Percentiles rank a stretch among this genome's conserved stretches.
Evolutionary conservation across 441 rosid species (phyloP).

Genomic region (Omphalea diandra): DNA sequence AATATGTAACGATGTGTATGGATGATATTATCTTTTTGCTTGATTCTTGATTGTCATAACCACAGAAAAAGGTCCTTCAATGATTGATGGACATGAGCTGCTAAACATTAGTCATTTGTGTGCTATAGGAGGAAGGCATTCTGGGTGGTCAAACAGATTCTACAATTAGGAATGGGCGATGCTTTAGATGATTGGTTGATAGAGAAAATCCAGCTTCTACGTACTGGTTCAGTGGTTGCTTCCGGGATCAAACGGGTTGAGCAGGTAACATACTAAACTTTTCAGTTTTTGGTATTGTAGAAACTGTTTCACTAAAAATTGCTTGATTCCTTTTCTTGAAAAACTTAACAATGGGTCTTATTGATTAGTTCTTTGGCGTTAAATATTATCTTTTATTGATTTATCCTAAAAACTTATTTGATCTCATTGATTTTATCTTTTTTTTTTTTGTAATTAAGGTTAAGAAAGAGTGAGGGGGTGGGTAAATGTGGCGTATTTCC

Average conservation of each 20-base stretch:
- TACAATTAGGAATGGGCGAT: slow-evolving; percentile 99
- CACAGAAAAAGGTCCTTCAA: slow-evolving; percentile 10
- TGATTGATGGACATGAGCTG: slow-evolving; percentile 2
- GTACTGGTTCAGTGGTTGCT: slow-evolving; percentile 85
- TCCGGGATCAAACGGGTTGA: slow-evolving; percentile 85
- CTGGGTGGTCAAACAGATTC: slow-evolving; percentile 97
- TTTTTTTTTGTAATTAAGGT: not conserved
- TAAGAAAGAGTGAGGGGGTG: not conserved
- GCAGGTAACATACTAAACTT: slow-evolving; percentile 51
- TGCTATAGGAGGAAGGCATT: slow-evolving; percentile 85
- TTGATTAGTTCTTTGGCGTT: not conserved
- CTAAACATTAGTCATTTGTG: slow-evolving; percentile 19
- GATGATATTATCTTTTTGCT: not conserved
- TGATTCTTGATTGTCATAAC: not conserved
- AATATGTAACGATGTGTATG: not conserved
- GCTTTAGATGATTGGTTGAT: slow-evolving; percentile 99
- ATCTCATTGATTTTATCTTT: no score
- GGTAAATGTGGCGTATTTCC: not conserved
- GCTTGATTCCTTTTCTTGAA: not conserved
- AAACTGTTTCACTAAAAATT: not conserved
- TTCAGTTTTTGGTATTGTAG: not conserved
- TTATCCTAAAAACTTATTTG: no score
- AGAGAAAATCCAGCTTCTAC: slow-evolving; percentile 87
- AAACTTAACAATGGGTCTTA: not conserved
- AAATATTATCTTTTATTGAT: not conserved